Base-by-base conservation (phyloP, 106 monocot genomes). In the Dendrobium officinale region DNA sequence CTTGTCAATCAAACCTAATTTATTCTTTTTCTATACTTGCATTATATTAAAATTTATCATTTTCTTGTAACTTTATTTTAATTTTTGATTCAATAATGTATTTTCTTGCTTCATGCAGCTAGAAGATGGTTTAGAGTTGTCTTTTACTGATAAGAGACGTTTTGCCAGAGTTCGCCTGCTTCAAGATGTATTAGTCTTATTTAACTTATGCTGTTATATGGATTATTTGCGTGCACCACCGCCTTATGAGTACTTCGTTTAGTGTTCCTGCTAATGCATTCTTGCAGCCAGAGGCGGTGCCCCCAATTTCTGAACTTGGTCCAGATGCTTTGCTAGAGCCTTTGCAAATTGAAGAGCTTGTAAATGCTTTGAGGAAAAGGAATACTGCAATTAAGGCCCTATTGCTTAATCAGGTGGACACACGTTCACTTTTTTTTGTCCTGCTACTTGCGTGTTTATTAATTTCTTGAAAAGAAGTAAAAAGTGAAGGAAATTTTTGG, bases 61-160 rank as follows among this genome's bases (percentile, higher is more conserved):
- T 4, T 6, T 22, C 9, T 70, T 70, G 31, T 48, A 42, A 42
- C 43, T 74, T 48, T 49, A 48, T 51, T 47, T 76, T 49, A 15
- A 26, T 11, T 76, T 44, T 29, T 76, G 49, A 48, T 18, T 9
- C 13, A 48, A 5, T 49, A 16, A 27, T 18, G 75, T 78, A 42
- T 77, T 26, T 56, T 24, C 70, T 79, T 47, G 18, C 86, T 18
- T 27, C 72, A 49, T 92, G 75, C 86, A 98, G 98, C 83, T 98
- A n/a, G 94, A 91, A 84, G 94, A 98, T 86, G 98, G 95, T 29
- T 42, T 93, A 54, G 98, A 98, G 77, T 84, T 98, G 18, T 94
- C 98, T 58, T 98, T 98, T 85, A 98, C 98, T 72, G 98, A 98
- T 85, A 94, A 94, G 85, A 92, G 98, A 80, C 94, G 98, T 40